Conservation (phyloP, 2,329 filamentous ascomycete species). For the Ascochyta koolunga region DNA sequence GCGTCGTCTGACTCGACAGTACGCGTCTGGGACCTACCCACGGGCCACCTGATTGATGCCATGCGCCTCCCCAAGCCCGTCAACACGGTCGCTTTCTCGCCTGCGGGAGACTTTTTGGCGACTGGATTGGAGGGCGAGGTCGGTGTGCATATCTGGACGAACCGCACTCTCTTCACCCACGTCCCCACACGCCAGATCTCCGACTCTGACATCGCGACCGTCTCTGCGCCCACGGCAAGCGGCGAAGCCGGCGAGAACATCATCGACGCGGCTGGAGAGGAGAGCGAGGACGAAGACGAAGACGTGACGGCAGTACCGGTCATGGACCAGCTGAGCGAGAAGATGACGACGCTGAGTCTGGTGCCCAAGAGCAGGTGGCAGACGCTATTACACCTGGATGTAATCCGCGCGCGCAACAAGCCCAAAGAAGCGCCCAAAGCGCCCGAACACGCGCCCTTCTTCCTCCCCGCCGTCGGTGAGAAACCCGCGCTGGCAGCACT, state of each 20-base stretch:
- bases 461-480: conserved; percentile 72
- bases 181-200: conserved; percentile 85
- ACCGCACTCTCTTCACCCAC: conserved; percentile 87
- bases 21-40: conserved; percentile 93
- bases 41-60: conserved; percentile 91
- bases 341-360: conserved; percentile 86
- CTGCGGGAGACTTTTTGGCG: conserved; percentile 91
- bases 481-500: conserved; percentile 22
- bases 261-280: conserved; percentile 76
- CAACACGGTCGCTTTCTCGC: conserved; percentile 84
- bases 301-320: conserved; percentile 53
- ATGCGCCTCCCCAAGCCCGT: conserved; percentile 81
- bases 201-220: conserved; percentile 71
- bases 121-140: conserved; percentile 81
- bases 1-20: conserved; percentile 81
- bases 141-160: conserved; percentile 95
- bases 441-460: conserved; percentile 95
- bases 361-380: conserved; percentile 94
- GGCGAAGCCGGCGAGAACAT: conserved; percentile 80
- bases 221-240: conserved; percentile 74
- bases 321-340: conserved; percentile 78
- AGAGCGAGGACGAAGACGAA: conserved; percentile 54
- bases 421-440: conserved; percentile 89
- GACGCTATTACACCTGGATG: conserved; percentile 87
- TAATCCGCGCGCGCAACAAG: conserved; percentile 91